These are phyloP conservation scores for Hypoxylon subgilvum DNA, from an alignment of 495 filamentous ascomycete genomes.

Conservation along the genomic window DNA sequence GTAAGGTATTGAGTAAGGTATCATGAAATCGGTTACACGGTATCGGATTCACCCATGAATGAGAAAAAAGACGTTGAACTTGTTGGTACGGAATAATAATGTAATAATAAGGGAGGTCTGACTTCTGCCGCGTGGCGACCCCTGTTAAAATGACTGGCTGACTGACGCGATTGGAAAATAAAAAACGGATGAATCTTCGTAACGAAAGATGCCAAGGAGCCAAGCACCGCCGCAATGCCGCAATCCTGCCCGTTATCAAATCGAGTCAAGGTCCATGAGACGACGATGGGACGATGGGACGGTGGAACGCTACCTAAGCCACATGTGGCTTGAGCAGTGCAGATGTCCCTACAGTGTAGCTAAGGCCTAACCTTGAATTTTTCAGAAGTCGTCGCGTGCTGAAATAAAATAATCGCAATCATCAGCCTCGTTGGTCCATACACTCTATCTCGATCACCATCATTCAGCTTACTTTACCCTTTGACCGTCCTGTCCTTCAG, in stretches of 20 bases:
- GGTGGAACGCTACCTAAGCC: too few relatives aligned
- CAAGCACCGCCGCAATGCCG: constrained; percentile 7
- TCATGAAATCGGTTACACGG: constrained; percentile 11
- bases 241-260: constrained; percentile 12
- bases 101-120: constrained; percentile 22
- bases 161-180: constrained; percentile 35
- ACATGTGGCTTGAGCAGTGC: too few relatives aligned
- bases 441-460: background rate
- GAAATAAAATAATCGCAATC: constrained; percentile 14
- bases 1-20: constrained; percentile 4
- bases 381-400: constrained; percentile 35
- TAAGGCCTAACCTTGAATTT: constrained; percentile 1
- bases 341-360: too few relatives aligned
- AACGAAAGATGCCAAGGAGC: constrained; percentile 24
- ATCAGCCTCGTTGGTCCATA: constrained; percentile 21
- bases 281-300: too few relatives aligned
- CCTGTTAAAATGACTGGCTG: constrained; percentile 37
- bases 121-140: constrained; percentile 38
- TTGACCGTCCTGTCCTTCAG: background rate
- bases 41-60: constrained; percentile 23
- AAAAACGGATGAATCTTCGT: constrained; percentile 20
- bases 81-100: background rate
- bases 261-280: too few relatives aligned
- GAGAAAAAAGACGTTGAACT: background rate
- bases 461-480: background rate